Evolutionary conservation across 129 eudicot species (phyloP), one percentile per base, ranked within the genome.

Genomic region (Flaveria linearis): DNA sequence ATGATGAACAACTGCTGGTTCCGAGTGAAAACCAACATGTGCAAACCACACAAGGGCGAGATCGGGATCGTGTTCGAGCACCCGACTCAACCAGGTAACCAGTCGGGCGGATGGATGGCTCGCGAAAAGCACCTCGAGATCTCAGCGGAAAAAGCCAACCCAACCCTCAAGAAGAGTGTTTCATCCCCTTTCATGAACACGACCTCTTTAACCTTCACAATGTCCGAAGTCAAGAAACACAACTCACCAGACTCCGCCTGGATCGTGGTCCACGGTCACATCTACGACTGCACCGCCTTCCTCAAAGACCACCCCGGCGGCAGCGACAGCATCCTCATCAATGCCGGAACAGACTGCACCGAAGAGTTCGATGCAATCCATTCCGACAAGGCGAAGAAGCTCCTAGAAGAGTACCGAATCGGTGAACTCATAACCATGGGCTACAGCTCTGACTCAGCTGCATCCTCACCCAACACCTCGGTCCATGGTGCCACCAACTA

Each of bases 1-100:
- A 95, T 95, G 99, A 95, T 95, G 99, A 95, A 95, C 83, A 95
- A 95, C 49, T 95, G 99, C 45, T 95, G 99, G 99, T 95, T 95
- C 81, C 86, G 93, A 56, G 93, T 94, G 23, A 94, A 87, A 67
- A 89, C 91, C 55, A 94, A 89, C 71, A 85, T 95, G 85, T 95
- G 97, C 99, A 91, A 87, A 73, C 97, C 97, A 20, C 96, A 86
- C 83, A 89, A 80, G 58, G 99, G 99, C 1, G 99, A 91, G 75
- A 91, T 95, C 23, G 97, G 99, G 28, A 87, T 95, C 39, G 85
- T 91, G 11, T 95, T 95, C 83, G 97, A 95, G 84, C 99, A 95
- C 89, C 99, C 99, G 15, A 95, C 99, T 5, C 97, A 91, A 78
- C 97, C 97, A 0, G 99, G 97, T 22, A 91, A 91, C 88, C 88